These are phyloP conservation scores for Protoeuglena noctilucae DNA, from an alignment of 139 green algal genomes.

Conservation along the genomic window DNA sequence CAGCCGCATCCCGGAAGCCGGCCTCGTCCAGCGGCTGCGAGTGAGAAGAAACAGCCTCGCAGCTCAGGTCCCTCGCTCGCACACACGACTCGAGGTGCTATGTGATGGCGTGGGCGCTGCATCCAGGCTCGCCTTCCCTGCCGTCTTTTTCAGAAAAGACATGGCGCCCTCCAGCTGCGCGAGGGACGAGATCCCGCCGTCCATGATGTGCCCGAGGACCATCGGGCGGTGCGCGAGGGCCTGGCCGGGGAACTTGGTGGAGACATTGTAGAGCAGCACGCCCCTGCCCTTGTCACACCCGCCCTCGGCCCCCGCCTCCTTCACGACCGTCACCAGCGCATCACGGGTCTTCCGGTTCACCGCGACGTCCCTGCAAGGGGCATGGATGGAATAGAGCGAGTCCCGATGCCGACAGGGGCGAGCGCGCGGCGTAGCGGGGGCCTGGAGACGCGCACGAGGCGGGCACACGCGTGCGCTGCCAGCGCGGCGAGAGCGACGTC, in stretches of 20 bases:
- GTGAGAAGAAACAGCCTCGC: too few relatives aligned
- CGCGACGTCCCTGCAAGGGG: slow-evolving; percentile 31
- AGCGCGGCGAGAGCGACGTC: too few relatives aligned
- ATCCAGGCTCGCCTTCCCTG: slow-evolving; percentile 13
- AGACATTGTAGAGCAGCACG: slow-evolving; percentile 57
- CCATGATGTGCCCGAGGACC: slow-evolving; percentile 50
- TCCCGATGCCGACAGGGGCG: background rate
- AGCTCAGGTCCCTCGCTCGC: too few relatives aligned
- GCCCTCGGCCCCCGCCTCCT: slow-evolving; percentile 34
- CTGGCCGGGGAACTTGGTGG: slow-evolving; percentile 67
- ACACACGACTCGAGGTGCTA: too few relatives aligned
- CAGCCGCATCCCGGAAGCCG: slow-evolving; percentile 42
- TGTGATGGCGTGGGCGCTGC: too few relatives aligned
- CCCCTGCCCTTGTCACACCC: slow-evolving; percentile 56
- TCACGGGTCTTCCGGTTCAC: slow-evolving; percentile 63
- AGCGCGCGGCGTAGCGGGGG: background rate
- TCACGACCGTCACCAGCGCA: slow-evolving; percentile 48
- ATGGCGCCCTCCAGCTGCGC: slow-evolving; percentile 65
- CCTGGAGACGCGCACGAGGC: background rate
- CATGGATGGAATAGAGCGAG: background rate
- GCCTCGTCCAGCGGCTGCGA: slow-evolving; percentile 28
- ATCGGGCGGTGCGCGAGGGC: slow-evolving; percentile 50
- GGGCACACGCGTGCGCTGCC: background rate
- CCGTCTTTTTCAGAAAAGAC: slow-evolving; percentile 56
- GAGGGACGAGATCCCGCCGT: slow-evolving; percentile 47